A percentile compares a stretch with the other conserved stretches of the same genome.
Evolutionary conservation across 1,284 basidiomycete genomes (phyloP).

Genomic region (Tilletiaria anomala): DNA sequence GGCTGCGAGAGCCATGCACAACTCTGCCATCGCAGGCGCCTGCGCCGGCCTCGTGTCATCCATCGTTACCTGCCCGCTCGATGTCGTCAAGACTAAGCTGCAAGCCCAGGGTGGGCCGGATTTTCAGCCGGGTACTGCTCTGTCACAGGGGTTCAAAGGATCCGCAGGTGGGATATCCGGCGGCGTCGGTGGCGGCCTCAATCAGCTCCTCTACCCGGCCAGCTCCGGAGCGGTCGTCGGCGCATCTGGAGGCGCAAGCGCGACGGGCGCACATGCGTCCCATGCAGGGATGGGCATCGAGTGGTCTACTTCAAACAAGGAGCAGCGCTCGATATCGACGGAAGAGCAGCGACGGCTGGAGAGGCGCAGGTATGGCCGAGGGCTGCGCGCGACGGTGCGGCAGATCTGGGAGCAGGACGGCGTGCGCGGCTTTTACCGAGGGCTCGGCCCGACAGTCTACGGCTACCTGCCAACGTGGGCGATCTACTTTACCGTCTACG

Average conservation of each 20-base stretch:
- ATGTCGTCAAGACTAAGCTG: conserved; percentile 91
- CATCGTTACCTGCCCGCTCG: conserved; percentile 87
- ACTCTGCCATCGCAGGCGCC: conserved; percentile 42
- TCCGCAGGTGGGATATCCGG: not conserved
- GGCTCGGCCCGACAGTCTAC: conserved; percentile 34
- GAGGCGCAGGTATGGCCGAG: too few species aligned
- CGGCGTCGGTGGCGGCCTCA: not conserved
- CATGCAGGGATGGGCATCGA: too few species aligned
- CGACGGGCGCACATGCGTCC: not conserved
- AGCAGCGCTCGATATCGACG: too few species aligned
- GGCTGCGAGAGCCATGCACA: too few species aligned
- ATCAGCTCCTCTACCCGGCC: not conserved
- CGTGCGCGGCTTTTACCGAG: conserved; percentile 34
- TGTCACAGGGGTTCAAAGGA: not conserved
- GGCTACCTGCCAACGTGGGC: conserved; percentile 39
- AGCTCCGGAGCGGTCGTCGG: too few species aligned
- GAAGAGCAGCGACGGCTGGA: too few species aligned
- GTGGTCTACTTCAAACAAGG: too few species aligned
- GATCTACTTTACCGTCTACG: conserved; percentile 38
- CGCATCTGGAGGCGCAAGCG: not conserved
- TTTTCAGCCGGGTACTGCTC: not conserved
- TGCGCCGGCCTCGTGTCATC: conserved; percentile 70
- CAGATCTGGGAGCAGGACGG: conserved; percentile 32
- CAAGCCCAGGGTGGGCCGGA: conserved; percentile 67
- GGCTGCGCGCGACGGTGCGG: conserved; percentile 6